phyloP scores from a whole-genome alignment of 2,329 filamentous ascomycete genomes.

The Lasiodiplodia sp. region DNA sequence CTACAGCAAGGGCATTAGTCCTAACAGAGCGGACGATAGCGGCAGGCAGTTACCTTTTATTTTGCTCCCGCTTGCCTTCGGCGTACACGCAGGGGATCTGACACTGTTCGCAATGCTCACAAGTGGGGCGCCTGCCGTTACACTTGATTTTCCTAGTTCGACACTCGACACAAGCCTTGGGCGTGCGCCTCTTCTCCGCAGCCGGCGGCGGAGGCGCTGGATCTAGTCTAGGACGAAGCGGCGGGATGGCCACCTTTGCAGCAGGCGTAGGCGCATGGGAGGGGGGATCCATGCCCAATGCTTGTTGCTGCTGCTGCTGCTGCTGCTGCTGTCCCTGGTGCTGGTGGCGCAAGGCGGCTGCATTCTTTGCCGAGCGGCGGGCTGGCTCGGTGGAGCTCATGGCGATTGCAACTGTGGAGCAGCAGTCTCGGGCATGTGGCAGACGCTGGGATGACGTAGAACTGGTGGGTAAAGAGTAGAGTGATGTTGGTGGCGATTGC shows the following conservation, averaged over 20 bases:
- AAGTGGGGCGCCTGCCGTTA: constrained; percentile 44
- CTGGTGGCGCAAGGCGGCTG: not conserved
- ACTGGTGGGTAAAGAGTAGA: too few relatives aligned
- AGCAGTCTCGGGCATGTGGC: not conserved
- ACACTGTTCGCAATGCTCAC: constrained; percentile 43
- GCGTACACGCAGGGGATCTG: constrained; percentile 43
- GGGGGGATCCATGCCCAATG: not conserved
- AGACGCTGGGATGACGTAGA: too few relatives aligned
- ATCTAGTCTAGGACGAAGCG: constrained; percentile 36
- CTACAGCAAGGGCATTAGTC: constrained; percentile 30
- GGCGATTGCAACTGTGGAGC: not conserved
- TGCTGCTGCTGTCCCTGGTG: not conserved
- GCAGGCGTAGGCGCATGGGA: not conserved
- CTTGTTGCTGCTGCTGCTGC: too few relatives aligned
- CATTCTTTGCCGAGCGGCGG: not conserved
- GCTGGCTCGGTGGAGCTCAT: not conserved
- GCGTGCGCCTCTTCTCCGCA: constrained; percentile 38
- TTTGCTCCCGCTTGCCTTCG: constrained; percentile 44
- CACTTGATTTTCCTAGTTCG: constrained; percentile 49
- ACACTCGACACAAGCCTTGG: constrained; percentile 45
- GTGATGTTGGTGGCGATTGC: too few relatives aligned
- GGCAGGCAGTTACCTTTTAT: constrained; percentile 41
- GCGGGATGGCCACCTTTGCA: constrained; percentile 40
- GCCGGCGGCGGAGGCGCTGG: constrained; percentile 29
- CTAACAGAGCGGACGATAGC: not conserved